Base-by-base conservation (phyloP, 768 basidiomycete species). In the Coprinellus micaceus region DNA sequence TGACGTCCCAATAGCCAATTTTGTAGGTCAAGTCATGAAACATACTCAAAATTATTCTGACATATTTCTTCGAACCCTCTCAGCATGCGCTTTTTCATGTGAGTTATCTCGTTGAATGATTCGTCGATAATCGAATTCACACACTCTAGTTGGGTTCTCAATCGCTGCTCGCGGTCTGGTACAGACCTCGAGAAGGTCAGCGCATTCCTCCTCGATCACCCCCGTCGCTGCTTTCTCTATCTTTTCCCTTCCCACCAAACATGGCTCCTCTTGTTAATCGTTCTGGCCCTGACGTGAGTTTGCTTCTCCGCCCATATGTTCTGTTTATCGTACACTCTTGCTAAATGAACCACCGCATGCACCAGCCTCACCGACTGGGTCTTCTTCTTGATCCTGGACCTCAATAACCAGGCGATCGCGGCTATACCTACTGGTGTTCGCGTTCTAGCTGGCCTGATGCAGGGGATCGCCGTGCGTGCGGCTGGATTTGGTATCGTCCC, bases 161-260 rank as follows among this genome's bases (percentile, higher is more conserved):
- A 82, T 11, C 90, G 89, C 66, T 43, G 82, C 4, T 78, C 88
- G 21, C 83, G 85, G 4, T 63, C 63, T 1, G 64, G 69, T 0
- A 92, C 91, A 13, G 81, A 84, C 0, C 64, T 84, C 0, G 73
- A 83, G 46, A 92, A 95, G 71, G 92, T 93, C 0, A 75, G 97
- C 1, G 87, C 86, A 54, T 99, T 98, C 68, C 82, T 99, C 7
- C 81, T 99, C 9, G 94, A 98, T 64, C 96, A 98, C 66, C 96
- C 96, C 12, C 84, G 96, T 11, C 83, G 91, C 59, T 96, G 94
- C 69, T 95, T 89, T 65, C 82, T 93, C 11, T 91, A 94, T 67
- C 79, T 96, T 9, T 96, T 96, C 62, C 94, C 94, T 0, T 86
- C 92, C 0, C 91, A 94, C 64, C 94, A 97, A 66, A 97, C 94